A percentile compares a stretch with the other conserved stretches of the same genome.
phyloP scores from a whole-genome alignment of 371 early-diverging fungal species.

The Actinomortierella wolfii region DNA sequence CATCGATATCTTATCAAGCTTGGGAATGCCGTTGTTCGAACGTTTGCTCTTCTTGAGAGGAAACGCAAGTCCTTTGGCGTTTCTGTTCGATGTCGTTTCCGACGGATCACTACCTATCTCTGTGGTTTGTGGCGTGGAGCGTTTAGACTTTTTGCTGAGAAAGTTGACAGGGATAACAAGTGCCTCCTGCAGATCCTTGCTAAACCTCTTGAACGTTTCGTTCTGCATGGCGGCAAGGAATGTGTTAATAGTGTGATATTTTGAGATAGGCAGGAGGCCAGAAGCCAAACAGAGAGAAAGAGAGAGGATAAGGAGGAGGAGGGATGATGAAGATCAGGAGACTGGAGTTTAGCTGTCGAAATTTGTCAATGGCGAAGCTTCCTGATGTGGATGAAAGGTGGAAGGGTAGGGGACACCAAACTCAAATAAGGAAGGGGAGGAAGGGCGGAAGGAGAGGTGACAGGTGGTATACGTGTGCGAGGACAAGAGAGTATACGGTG shows the following conservation, averaged over 20 bases:
- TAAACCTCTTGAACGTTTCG: slow-evolving; percentile 31
- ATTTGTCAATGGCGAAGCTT: not conserved
- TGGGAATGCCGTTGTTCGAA: too few relatives aligned
- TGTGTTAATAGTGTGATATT: not conserved
- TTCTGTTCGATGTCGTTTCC: too few relatives aligned
- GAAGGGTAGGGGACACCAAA: not conserved
- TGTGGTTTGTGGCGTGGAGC: not conserved
- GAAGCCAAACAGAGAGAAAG: slow-evolving; percentile 6
- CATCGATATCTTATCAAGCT: too few relatives aligned
- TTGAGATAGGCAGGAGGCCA: slow-evolving; percentile 6
- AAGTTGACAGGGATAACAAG: slow-evolving; percentile 20
- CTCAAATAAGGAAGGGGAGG: not conserved
- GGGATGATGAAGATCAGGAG: not conserved
- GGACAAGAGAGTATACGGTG: too few relatives aligned
- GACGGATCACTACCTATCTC: too few relatives aligned
- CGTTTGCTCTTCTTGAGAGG: too few relatives aligned
- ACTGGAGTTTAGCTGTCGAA: too few relatives aligned
- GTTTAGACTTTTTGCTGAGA: slow-evolving; percentile 24
- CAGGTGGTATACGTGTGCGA: too few relatives aligned
- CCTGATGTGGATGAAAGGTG: not conserved
- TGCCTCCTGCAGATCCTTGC: slow-evolving; percentile 25
- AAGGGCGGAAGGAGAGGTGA: too few relatives aligned
- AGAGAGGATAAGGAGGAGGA: not conserved
- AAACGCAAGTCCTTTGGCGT: too few relatives aligned
- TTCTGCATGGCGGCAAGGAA: slow-evolving; percentile 17